Evolutionary conservation across 73 alveolate species (phyloP), one percentile per base, ranked within the genome.

Genomic region (Paraurostyla sp.): DNA sequence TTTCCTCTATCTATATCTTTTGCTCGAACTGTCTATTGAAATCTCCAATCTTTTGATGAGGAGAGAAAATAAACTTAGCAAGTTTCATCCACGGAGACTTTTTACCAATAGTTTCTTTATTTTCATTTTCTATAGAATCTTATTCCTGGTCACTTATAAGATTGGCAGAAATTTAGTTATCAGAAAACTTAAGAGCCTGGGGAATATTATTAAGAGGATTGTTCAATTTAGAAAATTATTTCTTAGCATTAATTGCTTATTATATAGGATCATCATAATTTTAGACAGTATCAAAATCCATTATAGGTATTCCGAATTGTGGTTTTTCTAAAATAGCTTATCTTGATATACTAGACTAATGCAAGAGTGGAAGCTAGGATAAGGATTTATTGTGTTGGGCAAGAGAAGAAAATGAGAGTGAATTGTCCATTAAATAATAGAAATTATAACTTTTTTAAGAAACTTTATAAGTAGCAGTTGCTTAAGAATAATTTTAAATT

Each of bases 11-110:
- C 25, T 65, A 9, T 22, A 65, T 38, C 25, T 65, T 65, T 15
- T 22, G 35, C 11, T 38, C 23, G 16, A 65, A 38, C 15, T 13
- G 41, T 6, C 22, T 25, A 2, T 36, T 18, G 42, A 65, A 65
- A 65, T 65, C 82, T 42, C 82, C 82, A 9, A 65, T 3, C 41
- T 65, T 65, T 38, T 58, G 7, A 9, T 65, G 25, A 38, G 82
- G 58, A 36, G 82, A 65, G 38, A 56, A 65, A 16, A 65, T 65
- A 33, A 7, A 32, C 0, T 32, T 18, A 0, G 82, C 82, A 6
- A 65, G 42, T 38, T 40, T 65, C 1, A 65, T 3, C 82, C 82
- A 65, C 1, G 82, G 82, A 38, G 56, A 0, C 6, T 38, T 33
- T 33, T 38, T 6, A 13, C 23, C 25, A 6, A n/a, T 65, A 18